Conservation (phyloP, 2,329 filamentous ascomycete genomes). For the Phialemoniopsis sp. region DNA sequence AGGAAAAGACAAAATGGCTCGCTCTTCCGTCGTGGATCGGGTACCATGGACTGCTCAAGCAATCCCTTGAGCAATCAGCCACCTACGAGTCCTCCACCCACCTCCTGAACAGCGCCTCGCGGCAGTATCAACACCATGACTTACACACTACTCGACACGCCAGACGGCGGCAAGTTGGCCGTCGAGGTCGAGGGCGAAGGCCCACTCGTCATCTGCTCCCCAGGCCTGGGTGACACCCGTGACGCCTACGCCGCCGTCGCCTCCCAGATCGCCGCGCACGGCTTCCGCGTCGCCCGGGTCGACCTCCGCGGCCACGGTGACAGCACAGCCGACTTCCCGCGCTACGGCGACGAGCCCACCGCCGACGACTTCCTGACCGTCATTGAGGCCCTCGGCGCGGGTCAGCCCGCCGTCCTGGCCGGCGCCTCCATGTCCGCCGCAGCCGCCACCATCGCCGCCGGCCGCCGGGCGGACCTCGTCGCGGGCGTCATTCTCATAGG, state of each 20-base stretch:
- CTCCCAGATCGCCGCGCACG: constrained; percentile 10
- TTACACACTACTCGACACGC: too few relatives aligned
- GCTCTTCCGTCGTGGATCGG: too few relatives aligned
- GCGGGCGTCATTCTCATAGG: constrained; percentile 11
- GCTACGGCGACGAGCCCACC: constrained; percentile 11
- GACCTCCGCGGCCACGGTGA: constrained; percentile 14
- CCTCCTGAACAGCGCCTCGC: too few relatives aligned
- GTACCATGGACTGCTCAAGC: too few relatives aligned
- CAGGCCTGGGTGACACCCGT: constrained; percentile 12
- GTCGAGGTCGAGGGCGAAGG: constrained; percentile 11
- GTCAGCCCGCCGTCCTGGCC: constrained; percentile 6
- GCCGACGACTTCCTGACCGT: constrained; percentile 9
- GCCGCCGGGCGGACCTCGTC: constrained; percentile 8
- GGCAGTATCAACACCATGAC: too few relatives aligned
- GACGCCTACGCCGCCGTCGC: constrained; percentile 11
- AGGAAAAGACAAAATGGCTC: too few relatives aligned
- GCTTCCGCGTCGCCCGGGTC: constrained; percentile 11
- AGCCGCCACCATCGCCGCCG: constrained; percentile 10
- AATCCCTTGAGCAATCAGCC: too few relatives aligned
- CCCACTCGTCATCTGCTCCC: constrained; percentile 12
- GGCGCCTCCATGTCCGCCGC: constrained; percentile 12
- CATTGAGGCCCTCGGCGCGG: constrained; percentile 3
- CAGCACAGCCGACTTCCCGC: constrained; percentile 3
- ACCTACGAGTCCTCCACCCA: too few relatives aligned
- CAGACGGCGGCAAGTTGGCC: constrained; percentile 9